Percentiles rank a stretch among this genome's conserved stretches.
phyloP scores from a whole-genome alignment of 768 basidiomycete genomes.

The Chalciporus sphaerocephalus region DNA sequence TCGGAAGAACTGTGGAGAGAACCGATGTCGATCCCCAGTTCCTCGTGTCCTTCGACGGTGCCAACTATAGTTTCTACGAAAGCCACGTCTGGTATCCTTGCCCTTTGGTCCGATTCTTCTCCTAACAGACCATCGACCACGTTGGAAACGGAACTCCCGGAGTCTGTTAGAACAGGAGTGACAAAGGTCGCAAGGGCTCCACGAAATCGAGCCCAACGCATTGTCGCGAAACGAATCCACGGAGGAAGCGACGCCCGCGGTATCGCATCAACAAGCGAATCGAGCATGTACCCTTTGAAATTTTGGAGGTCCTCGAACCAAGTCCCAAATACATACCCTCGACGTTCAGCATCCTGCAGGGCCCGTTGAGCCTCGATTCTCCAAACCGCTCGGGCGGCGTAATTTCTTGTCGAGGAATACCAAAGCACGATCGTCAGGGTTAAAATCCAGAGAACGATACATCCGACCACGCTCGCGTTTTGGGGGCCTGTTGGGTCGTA shows the following conservation, averaged over 20 bases:
- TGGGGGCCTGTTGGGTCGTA: too few species aligned
- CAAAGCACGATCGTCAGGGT: background rate
- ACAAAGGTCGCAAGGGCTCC: too few species aligned
- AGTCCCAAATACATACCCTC: slow-evolving; percentile 1
- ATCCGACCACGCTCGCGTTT: background rate
- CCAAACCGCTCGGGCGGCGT: background rate
- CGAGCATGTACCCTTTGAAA: background rate
- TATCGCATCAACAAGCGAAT: background rate
- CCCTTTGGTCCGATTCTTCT: too few species aligned
- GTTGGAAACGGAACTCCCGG: too few species aligned
- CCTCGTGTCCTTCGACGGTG: too few species aligned
- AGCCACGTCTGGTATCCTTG: too few species aligned
- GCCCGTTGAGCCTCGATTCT: background rate
- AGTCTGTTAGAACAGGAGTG: too few species aligned
- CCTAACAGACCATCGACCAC: too few species aligned
- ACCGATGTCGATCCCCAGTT: too few species aligned
- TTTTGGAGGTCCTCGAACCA: slow-evolving; percentile 1
- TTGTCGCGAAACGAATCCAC: background rate
- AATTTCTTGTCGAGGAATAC: background rate
- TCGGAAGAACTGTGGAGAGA: too few species aligned
- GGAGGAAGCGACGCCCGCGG: background rate
- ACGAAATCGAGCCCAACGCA: background rate
- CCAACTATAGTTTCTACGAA: too few species aligned
- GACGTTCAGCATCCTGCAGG: background rate
- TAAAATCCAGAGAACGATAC: slow-evolving; percentile 6